These are phyloP conservation scores for Citrus glauca DNA, from an alignment of 345 rosid genomes.

Conservation along the genomic window DNA sequence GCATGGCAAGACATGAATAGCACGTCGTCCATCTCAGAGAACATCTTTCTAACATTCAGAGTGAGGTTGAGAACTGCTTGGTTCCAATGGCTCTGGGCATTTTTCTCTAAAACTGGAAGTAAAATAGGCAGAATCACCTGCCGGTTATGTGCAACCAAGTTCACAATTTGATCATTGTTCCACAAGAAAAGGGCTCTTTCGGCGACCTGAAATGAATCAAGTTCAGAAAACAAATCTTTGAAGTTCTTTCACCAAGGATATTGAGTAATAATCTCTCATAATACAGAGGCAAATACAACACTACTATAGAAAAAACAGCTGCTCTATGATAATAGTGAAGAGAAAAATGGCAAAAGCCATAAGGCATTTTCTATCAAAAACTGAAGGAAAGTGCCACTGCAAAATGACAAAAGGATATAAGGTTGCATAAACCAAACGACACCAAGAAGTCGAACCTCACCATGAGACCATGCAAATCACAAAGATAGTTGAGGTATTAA, in stretches of 20 bases:
- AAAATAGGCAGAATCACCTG: constrained; percentile 60
- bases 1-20: constrained; percentile 61
- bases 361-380: not conserved
- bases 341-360: too few relatives aligned
- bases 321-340: too few relatives aligned
- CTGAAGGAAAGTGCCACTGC: not conserved
- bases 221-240: not conserved
- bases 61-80: constrained; percentile 71
- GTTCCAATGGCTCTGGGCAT: constrained; percentile 75
- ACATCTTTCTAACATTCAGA: constrained; percentile 63
- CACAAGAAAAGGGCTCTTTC: constrained; percentile 85
- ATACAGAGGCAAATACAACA: not conserved
- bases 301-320: not conserved
- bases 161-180: constrained; percentile 89
- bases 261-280: not conserved
- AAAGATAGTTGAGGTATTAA: not conserved
- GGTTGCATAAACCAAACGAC: not conserved
- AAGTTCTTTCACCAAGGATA: not conserved
- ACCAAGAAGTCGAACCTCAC: not conserved
- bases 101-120: constrained; percentile 72
- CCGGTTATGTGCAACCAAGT: constrained; percentile 66
- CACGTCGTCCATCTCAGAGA: constrained; percentile 72
- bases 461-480: not conserved
- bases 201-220: constrained; percentile 60
- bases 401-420: not conserved